Evolutionary conservation across 1,284 basidiomycete species (phyloP), one percentile per base, ranked within the genome.

Genomic region (Inonotus obliquus): DNA sequence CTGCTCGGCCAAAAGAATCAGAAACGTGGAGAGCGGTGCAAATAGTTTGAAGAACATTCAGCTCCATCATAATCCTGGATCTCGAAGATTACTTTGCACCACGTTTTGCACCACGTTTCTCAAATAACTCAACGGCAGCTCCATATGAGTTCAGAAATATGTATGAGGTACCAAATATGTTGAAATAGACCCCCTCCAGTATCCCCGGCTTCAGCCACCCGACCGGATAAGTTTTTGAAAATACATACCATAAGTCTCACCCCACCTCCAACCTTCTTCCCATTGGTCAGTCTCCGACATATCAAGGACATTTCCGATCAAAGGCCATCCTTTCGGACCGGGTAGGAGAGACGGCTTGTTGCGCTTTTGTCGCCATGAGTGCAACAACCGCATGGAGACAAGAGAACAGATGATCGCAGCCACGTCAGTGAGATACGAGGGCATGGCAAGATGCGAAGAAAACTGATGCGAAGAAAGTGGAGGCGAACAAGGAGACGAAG

Each of bases 11-110:
- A 29, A 10, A 29, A 19, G 32, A 2, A 14, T 29, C 19, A 41
- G 25, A 14, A 35, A 1, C n/a, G n/a, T 6, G 32, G 38, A 38
- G n/a, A 23, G 29, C n/a, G 7, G 13, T 10, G 10, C 11, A 23
- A 23, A 19, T 38, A n/a, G 49, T 21, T 19, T 10, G 39, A 38
- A n/a, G n/a, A n/a, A 41, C 55, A 51, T 53, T 58, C 61, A 88
- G 78, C 69, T 89, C 84, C 32, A 66, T 67, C 69, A 76, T 71
- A 6, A 75, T 63, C 32, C 75, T 73, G 0, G 87, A 86, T n/a
- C 87, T 80, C 66, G 87, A 85, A 6, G 87, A 88, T 71, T 88
- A 89, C 57, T 83, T 81, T n/a, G 81, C n/a, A n/a, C n/a, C n/a
- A n/a, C n/a, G n/a, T n/a, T n/a, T n/a, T n/a, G n/a, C 74, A 61